Evolutionary conservation across 805 yeast species (phyloP).

Genomic region (Zygosaccharomyces kombuchaensis): DNA sequence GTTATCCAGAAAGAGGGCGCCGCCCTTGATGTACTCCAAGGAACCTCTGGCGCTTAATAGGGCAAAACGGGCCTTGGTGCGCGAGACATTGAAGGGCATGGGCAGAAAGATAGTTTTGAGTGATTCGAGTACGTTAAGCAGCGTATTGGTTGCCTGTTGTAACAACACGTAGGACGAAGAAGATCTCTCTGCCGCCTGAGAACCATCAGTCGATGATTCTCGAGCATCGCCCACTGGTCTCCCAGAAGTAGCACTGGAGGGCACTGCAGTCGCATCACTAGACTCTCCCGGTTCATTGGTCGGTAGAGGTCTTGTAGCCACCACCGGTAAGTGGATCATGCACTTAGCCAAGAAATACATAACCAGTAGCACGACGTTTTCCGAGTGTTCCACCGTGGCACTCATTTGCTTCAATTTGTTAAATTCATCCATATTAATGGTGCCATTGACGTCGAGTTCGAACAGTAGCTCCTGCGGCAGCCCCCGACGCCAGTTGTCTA

Average conservation of each 20-base stretch:
- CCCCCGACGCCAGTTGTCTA: constrained; percentile 76
- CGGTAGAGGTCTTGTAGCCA: constrained; percentile 41
- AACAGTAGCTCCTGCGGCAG: constrained; percentile 59
- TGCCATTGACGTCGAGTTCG: constrained; percentile 58
- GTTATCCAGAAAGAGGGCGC: constrained; percentile 70
- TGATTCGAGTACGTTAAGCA: constrained; percentile 48
- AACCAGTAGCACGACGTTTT: constrained; percentile 51
- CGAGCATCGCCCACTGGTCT: background rate
- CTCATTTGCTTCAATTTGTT: constrained; percentile 20
- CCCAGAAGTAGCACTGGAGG: constrained; percentile 1
- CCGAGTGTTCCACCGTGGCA: constrained; percentile 35
- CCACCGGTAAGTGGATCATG: constrained; percentile 60
- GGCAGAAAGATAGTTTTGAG: constrained; percentile 48
- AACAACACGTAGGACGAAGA: constrained; percentile 59
- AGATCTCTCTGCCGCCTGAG: constrained; percentile 30
- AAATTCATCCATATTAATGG: constrained; percentile 26
- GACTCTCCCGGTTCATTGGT: constrained; percentile 17
- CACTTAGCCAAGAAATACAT: constrained; percentile 60
- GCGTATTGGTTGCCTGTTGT: constrained; percentile 64
- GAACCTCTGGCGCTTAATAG: constrained; percentile 69
- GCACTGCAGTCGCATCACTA: constrained; percentile 3
- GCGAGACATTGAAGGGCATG: constrained; percentile 56
- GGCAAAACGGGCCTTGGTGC: constrained; percentile 61
- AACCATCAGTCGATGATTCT: background rate
- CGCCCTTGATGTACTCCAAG: constrained; percentile 77